These are phyloP conservation scores for Ceriops tagal DNA, from an alignment of 345 rosid species.

Conservation along the genomic window DNA sequence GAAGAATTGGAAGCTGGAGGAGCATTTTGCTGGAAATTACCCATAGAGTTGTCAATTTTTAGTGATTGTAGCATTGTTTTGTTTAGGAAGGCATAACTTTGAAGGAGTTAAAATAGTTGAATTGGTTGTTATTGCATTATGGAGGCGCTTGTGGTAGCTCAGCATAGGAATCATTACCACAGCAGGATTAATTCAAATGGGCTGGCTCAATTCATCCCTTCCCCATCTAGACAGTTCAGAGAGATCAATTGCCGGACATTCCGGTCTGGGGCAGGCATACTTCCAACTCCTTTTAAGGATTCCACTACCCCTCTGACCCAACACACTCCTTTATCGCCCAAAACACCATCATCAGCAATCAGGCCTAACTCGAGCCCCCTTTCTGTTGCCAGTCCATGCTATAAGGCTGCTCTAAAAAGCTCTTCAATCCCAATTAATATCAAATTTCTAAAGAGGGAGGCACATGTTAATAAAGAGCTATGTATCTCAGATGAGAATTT, in stretches of 20 bases:
- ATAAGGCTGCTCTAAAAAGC: constrained; percentile 29
- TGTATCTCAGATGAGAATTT: constrained; percentile 20
- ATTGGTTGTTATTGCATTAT: constrained; percentile 33
- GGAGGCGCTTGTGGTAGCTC: constrained; percentile 74
- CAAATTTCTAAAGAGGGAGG: constrained; percentile 22
- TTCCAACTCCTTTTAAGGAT: constrained; percentile 54
- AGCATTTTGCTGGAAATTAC: not conserved
- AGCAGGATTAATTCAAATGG: constrained; percentile 38
- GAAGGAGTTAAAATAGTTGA: constrained; percentile 9
- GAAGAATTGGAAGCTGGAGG: constrained; percentile 21
- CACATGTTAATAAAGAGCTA: constrained; percentile 29
- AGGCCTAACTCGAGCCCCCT: not conserved
- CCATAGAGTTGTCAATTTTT: constrained; percentile 22
- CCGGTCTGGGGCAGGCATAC: constrained; percentile 67
- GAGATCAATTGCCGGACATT: constrained; percentile 73
- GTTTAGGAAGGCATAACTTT: not conserved
- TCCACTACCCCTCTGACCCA: constrained; percentile 33
- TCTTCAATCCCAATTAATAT: constrained; percentile 51
- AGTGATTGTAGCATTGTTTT: constrained; percentile 19
- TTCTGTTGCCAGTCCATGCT: constrained; percentile 13
- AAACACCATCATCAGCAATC: constrained; percentile 26
- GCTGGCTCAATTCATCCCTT: constrained; percentile 43
- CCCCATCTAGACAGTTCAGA: constrained; percentile 52
- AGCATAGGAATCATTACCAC: constrained; percentile 62
- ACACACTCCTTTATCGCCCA: constrained; percentile 19